A percentile compares a stretch with the other conserved stretches of the same genome.
Conservation (phyloP, 116 monocot species). For the Phalaenopsis hybrid region DNA sequence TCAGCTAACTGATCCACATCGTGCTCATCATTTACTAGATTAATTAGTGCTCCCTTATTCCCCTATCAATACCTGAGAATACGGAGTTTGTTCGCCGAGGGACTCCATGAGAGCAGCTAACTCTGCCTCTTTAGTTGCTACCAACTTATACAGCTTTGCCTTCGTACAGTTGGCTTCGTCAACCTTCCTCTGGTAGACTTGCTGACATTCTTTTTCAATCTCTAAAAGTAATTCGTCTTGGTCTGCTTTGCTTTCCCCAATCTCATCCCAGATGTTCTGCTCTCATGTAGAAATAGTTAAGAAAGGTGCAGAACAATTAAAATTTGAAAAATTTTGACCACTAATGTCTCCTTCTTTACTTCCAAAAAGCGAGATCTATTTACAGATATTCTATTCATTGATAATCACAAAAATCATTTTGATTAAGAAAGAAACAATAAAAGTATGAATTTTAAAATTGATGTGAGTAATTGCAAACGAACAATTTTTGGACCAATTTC, state of each 20-base stretch:
- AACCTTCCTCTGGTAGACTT: conserved; percentile 50
- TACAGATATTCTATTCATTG: background rate
- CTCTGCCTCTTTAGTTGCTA: conserved; percentile 55
- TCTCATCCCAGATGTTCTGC: conserved; percentile 53
- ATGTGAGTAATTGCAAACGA: background rate
- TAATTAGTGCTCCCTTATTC: background rate
- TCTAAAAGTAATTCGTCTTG: conserved; percentile 38
- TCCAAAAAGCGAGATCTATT: background rate
- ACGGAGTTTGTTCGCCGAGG: conserved; percentile 41
- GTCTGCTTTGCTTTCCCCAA: conserved; percentile 49
- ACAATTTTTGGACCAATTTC: background rate
- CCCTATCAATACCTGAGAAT: conserved; percentile 29
- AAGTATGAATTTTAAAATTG: background rate
- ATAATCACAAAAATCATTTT: background rate
- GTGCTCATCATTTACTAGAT: background rate
- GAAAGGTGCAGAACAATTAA: background rate
- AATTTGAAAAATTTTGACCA: background rate
- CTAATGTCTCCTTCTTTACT: background rate
- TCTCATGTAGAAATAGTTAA: background rate
- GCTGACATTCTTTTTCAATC: conserved; percentile 52
- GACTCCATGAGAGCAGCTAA: conserved; percentile 39
- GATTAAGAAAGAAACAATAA: background rate
- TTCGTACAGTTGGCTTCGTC: conserved; percentile 36
- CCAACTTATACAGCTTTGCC: conserved; percentile 39
- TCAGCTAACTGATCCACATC: background rate